Evolutionary conservation across 208 protist genomes (phyloP), one percentile per base, ranked within the genome.

Genomic region (Leishmania major): DNA sequence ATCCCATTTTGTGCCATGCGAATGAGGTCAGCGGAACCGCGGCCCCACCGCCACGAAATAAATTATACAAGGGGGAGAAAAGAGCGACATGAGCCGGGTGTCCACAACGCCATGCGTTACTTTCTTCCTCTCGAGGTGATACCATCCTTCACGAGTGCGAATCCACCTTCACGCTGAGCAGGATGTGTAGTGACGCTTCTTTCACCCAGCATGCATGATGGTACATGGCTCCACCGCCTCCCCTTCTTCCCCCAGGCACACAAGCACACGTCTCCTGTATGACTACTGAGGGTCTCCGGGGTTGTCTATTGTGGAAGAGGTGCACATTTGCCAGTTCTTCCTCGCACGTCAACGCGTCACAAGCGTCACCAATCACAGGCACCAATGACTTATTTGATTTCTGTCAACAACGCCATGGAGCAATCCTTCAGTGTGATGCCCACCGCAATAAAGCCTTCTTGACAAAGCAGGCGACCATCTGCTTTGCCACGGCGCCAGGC

Each of bases 401-500:
- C 70, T 0, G 3, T 22, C 35, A 25, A 47, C 55, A 49, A 75
- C 37, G 7, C 49, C 22, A 59, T 67, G 64, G 78, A 85, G 53
- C 19, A 67, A 51, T 59, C 82, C 2, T 83, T 82, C 47, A 76
- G 79, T 70, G 75, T 70, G 79, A 71, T 13, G 64, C 49, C 1
- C 79, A 79, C 37, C 35, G 22, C 40, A 85, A 83, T 19, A 69
- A 8, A 13, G 79, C 75, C 7, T 31, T 82, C 4, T 19, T 53
- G 7, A 74, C 53, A 17, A 77, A 81, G 64, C 59, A 62, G 66
- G 76, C 70, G 8, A 81, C 60, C 1, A 47, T 79, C 45, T 87
- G 81, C 78, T 84, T 88, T 74, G 86, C 77, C 43, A 59, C 87
- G 2, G 79, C 79, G 25, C 89, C 84, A 0, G 84, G 86, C 22